Conservation (phyloP, 768 basidiomycete species). For the Phanerochaete sordida region DNA sequence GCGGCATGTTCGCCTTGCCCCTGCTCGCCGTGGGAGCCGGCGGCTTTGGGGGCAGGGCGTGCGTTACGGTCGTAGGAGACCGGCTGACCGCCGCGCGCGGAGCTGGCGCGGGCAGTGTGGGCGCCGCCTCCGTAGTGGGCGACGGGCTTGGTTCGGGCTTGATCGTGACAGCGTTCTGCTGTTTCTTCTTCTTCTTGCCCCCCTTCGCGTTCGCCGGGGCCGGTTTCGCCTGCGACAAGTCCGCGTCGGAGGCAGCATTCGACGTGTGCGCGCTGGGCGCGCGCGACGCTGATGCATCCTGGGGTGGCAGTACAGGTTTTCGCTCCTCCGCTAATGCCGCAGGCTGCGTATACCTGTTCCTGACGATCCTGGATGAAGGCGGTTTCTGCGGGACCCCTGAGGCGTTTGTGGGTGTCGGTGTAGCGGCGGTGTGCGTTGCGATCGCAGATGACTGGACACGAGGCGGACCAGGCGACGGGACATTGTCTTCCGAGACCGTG, state of each 20-base stretch:
- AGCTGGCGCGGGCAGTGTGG: neutral
- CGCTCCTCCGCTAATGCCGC: neutral
- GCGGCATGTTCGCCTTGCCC: neutral
- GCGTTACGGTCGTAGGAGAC: neutral
- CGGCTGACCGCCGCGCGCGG: neutral
- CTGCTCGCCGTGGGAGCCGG: neutral
- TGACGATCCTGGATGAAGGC: neutral
- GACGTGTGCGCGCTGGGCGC: neutral
- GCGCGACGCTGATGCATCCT: neutral
- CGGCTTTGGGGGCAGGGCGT: neutral
- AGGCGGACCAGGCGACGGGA: no score
- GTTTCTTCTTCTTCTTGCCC: neutral
- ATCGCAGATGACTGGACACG: no score
- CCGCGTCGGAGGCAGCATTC: neutral
- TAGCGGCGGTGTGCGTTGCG: no score
- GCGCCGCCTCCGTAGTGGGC: neutral
- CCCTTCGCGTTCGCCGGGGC: neutral
- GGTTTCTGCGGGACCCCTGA: neutral
- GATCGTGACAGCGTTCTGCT: neutral
- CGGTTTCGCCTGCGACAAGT: neutral
- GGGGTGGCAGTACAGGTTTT: neutral
- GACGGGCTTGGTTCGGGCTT: slow-evolving; percentile 2
- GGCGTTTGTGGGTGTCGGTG: neutral
- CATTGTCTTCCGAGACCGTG: no score
- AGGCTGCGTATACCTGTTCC: neutral